Evolutionary conservation across 257 asterid genomes (phyloP).

Genomic region (Marsdenia floribunda): DNA sequence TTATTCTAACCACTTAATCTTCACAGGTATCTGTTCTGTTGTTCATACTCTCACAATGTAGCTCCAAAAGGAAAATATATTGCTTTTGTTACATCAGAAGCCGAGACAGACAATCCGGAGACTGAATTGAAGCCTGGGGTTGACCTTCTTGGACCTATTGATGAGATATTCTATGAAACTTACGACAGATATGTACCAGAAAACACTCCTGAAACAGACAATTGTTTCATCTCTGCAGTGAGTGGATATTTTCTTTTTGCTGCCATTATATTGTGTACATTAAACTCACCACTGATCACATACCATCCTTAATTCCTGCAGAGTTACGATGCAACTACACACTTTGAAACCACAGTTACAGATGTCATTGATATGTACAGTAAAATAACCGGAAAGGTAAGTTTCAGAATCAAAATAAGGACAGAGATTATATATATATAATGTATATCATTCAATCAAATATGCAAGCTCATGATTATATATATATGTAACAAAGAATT

Average conservation of each 20-base stretch:
- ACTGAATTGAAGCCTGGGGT: constrained; percentile 90
- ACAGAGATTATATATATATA: background rate
- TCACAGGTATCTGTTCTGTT: constrained; percentile 89
- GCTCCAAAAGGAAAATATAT: constrained; percentile 90
- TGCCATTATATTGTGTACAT: background rate
- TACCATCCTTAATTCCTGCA: constrained; percentile 29
- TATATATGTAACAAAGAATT: background rate
- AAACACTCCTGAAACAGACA: constrained; percentile 44
- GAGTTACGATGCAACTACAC: constrained; percentile 83
- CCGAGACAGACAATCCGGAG: constrained; percentile 85
- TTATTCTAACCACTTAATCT: background rate
- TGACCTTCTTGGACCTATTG: constrained; percentile 82
- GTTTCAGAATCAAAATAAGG: background rate
- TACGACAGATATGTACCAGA: constrained; percentile 72
- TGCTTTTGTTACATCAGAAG: constrained; percentile 82
- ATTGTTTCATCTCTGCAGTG: constrained; percentile 71
- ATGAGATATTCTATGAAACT: constrained; percentile 87
- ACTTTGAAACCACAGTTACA: constrained; percentile 76
- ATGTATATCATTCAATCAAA: background rate
- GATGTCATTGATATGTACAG: constrained; percentile 75
- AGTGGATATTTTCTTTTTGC: constrained; percentile 12
- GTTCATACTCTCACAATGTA: constrained; percentile 88
- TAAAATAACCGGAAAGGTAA: constrained; percentile 86
- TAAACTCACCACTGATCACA: constrained; percentile 1
- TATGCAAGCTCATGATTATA: background rate